These are phyloP conservation scores for Avena insularis DNA, from an alignment of 176 grass and related monocot genomes.

Conservation along the genomic window DNA sequence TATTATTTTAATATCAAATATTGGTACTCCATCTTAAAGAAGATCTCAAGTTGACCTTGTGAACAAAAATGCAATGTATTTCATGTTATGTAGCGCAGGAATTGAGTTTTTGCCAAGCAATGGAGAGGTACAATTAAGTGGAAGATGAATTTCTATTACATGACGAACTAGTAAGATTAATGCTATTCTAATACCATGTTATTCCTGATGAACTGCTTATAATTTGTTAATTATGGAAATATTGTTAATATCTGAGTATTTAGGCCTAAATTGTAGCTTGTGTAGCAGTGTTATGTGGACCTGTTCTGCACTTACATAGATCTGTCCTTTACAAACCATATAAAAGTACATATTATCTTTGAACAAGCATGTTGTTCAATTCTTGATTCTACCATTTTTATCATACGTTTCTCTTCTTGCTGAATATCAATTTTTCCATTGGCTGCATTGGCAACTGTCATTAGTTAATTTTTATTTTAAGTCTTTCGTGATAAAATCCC, in stretches of 20 bases:
- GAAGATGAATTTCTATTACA: neutral
- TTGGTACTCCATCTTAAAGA: constrained; percentile 7
- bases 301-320: neutral
- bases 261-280: neutral
- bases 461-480: neutral
- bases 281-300: constrained; percentile 13
- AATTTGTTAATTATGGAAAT: constrained; percentile 11
- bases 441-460: neutral
- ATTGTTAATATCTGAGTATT: neutral
- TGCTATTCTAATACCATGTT: constrained; percentile 4
- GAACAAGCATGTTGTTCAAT: constrained; percentile 4
- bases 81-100: neutral
- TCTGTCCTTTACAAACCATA: constrained; percentile 3
- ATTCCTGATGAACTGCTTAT: neutral
- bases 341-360: constrained; percentile 12
- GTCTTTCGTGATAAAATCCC: neutral
- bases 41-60: neutral
- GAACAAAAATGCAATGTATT: constrained; percentile 33
- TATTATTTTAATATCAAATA: constrained; percentile 17
- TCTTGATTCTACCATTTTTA: neutral
- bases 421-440: neutral
- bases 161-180: neutral
- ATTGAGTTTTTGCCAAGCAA: neutral
- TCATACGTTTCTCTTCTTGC: constrained; percentile 15
- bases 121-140: neutral